These are phyloP conservation scores for Hemisphaericaspora nanyangensis DNA, from an alignment of 805 yeast genomes.

Conservation along the genomic window DNA sequence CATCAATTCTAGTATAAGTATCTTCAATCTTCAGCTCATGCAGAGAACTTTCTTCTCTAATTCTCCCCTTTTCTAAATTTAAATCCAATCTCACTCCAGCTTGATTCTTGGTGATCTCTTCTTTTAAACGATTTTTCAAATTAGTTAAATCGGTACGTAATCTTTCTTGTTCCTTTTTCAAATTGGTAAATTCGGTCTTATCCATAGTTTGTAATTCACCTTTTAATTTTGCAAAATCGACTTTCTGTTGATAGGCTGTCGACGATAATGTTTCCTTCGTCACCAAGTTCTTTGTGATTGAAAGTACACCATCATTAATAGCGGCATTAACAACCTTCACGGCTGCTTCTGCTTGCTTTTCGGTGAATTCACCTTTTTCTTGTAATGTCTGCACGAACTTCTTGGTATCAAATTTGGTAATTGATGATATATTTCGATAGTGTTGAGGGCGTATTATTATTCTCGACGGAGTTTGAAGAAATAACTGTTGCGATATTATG, in stretches of 20 bases:
- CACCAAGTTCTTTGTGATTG: constrained; percentile 75
- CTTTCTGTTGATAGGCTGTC: constrained; percentile 91
- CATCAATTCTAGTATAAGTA: constrained; percentile 91
- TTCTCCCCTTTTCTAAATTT: constrained; percentile 91
- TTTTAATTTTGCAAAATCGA: constrained; percentile 90
- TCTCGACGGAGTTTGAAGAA: not conserved
- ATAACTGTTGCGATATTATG: no score
- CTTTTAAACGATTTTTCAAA: constrained; percentile 77
- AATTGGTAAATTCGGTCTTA: constrained; percentile 74
- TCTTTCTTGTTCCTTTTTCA: constrained; percentile 84
- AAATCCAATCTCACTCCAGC: constrained; percentile 89
- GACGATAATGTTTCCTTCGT: constrained; percentile 78
- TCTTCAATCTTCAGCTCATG: constrained; percentile 94
- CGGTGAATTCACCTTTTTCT: constrained; percentile 63
- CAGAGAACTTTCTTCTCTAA: constrained; percentile 87
- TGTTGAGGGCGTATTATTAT: not conserved
- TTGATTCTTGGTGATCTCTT: constrained; percentile 85
- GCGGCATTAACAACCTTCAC: constrained; percentile 70
- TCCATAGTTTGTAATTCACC: constrained; percentile 90
- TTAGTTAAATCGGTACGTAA: constrained; percentile 82
- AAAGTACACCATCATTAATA: constrained; percentile 73
- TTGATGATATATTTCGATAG: constrained; percentile 17
- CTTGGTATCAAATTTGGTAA: constrained; percentile 69
- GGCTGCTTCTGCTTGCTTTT: constrained; percentile 75
- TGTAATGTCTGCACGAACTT: constrained; percentile 64